Base-by-base conservation (phyloP, 208 protist genomes). In the Jaenimonas drosophilae region DNA sequence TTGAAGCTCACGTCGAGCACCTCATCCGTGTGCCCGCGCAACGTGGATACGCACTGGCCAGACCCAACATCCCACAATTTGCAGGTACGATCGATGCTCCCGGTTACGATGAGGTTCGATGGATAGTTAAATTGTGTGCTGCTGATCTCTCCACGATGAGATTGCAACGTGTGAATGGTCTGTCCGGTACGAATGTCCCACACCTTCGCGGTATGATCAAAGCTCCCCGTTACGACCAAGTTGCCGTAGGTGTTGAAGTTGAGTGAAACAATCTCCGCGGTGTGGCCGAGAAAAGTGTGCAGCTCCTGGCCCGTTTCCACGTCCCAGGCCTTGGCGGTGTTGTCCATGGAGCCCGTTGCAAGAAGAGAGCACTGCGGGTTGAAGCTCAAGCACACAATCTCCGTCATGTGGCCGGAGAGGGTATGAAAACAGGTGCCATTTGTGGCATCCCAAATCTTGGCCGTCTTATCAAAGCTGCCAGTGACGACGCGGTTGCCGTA, bases 391-490 rank as follows among this genome's bases (percentile, higher is more conserved):
- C 90, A 97, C 1, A 98, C 94, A 46, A 98, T 94, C 64, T 98
- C 90, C 1, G 80, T 85, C 43, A 87, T 70, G 66, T 98, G 96
- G 0, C 96, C 96, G 0, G 56, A 45, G 9, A 98, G 65, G 12
- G 88, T 95, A 66, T 95, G 70, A 31, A 87, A 73, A 49, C 82
- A 94, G 53, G 96, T 59, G 5, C 91, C 94, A 6, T 70, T 94
- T 24, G 74, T 40, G 2, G 84, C 54, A 67, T 97, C 76, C 94
- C 96, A 98, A 26, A 98, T 63, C 45, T 94, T 94, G 46, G 80
- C 93, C 12, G 96, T 98, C 64, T 97, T 97, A 59, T 98, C 96
- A 52, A 97, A 98, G 44, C 86, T 96, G 24, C 90, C 94, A 0
- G 96, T 98, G 26, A 92, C 80, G 19, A 98, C 86, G 31, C 88